Evolutionary conservation across 768 basidiomycete genomes (phyloP), one percentile per base, ranked within the genome.

Genomic region (Lactarius sanguifluus): DNA sequence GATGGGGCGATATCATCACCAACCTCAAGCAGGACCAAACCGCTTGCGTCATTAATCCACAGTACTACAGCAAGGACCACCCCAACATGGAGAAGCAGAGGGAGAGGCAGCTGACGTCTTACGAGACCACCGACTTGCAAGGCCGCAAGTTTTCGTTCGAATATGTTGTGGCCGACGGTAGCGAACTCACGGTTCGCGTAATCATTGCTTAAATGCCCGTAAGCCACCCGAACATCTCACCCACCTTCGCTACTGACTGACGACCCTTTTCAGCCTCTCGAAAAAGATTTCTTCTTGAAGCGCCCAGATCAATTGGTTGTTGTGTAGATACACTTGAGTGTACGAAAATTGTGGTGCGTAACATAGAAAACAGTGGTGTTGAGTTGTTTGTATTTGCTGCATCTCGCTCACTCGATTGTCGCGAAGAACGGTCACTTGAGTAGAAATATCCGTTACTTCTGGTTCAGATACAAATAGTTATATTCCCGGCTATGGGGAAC

Each of bases 91-190:
- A 61, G 54, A 25, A 45, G 43, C 8, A 93, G 81, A 28, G 93
- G 91, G 12, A 94, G 83, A 72, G 90, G 88, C 92, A 95, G 94
- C 80, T 95, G 89, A 20, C 25, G 0, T 5, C 25, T 8, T 55
- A 28, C 54, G 3, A 28, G 5, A 12, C 8, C 12, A n/a, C 5
- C 54, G 18, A 55, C 30, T 15, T 30, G 25, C 23, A 55, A 20
- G 54, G 54, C 5, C 25, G 12, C 28, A 55, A 55, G 54, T 55
- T 15, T 16, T 25, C 54, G 54, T 55, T 55, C 13, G 30, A 55
- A 5, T 55, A 55, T 10, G 12, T 12, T 32, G 28, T 15, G 15
- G 9, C 28, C 28, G 28, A 55, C 0, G 54, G 54, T 18, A 3
- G 16, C 7, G 30, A 55, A 0, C 54, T 55, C 13, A 30, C 12